Evolutionary conservation across 2,329 filamentous ascomycete genomes (phyloP), one percentile per base, ranked within the genome.

Genomic region (Cytospora schulzeri): DNA sequence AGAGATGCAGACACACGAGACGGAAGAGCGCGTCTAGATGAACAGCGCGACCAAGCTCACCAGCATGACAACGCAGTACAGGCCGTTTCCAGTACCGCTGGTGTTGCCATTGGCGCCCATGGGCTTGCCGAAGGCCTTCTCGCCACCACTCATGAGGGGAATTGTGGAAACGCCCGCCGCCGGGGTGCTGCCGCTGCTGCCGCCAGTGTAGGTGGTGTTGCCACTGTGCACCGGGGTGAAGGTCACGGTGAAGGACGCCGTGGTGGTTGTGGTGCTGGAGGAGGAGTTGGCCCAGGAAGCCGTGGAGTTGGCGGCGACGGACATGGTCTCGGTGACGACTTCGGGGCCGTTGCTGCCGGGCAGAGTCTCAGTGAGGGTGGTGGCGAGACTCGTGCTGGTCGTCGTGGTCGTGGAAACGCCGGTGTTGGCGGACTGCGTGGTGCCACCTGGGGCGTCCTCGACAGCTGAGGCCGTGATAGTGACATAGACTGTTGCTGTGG

Each of bases 1-100:
- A 31, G 15, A 38, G 24, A 14, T 26, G 7, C 41, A 22, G 41
- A n/a, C 31, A 22, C 52, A 22, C 48, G 38, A 19, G 38, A n/a
- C 19, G 6, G 22, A 35, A 22, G 54, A 33, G 33, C 56, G 17
- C 51, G 19, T 35, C 72, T 72, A 80, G 61, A 77, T 66, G 54
- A 74, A 64, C 48, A 76, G 72, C 71, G 76, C 72, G 57, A 76
- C 67, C 54, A 70, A n/a, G 15, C 74, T 74, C 45, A 77, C 64
- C 60, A 79, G 68, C 74, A 80, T 74, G 67, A 79, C 68, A 45
- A 72, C 68, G 66, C 74, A 76, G 50, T 58, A 63, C 22, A 73
- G 72, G 29, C 78, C 69, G 62, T 74, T 73, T 65, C 74, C 72
- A 24, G 70, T 70, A 60, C 73, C 71, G 62, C 73, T 70, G 64